phyloP scores from a whole-genome alignment of 2,329 filamentous ascomycete species.

The Colletotrichum orchidophilum region DNA sequence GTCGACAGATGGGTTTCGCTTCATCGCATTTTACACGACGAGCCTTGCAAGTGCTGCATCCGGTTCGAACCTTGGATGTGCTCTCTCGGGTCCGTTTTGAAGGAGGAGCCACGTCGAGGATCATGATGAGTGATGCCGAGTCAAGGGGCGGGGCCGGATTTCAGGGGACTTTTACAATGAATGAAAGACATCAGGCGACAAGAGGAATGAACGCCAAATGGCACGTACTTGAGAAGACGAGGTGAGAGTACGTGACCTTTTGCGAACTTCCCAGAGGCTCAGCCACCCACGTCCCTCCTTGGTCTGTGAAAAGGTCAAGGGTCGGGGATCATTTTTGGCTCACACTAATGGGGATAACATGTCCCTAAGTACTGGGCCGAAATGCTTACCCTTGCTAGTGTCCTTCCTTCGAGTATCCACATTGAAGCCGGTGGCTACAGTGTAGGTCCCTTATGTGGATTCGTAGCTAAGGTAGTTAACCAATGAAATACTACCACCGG shows the following conservation, averaged over 20 bases:
- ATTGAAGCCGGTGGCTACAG: background rate
- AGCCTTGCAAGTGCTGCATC: background rate
- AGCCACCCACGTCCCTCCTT: too few relatives aligned
- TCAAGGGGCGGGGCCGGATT: background rate
- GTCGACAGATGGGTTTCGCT: background rate
- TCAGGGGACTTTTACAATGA: background rate
- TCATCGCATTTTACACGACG: background rate
- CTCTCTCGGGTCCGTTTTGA: background rate
- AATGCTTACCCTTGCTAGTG: background rate
- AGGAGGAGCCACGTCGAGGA: background rate
- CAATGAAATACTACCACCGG: background rate
- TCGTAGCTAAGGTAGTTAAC: background rate
- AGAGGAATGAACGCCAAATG: background rate
- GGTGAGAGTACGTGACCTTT: background rate
- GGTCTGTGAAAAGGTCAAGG: background rate
- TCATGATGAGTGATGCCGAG: background rate
- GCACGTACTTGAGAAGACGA: background rate
- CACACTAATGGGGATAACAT: background rate
- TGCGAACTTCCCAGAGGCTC: background rate
- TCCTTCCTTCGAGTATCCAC: background rate
- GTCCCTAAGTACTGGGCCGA: background rate
- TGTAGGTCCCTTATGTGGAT: too few relatives aligned
- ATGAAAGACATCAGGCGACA: background rate
- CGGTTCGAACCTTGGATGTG: background rate
- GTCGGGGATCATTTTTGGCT: background rate